These are phyloP conservation scores for Ophiostoma triangulosporum DNA, from an alignment of 2,329 filamentous ascomycete species.

Conservation along the genomic window DNA sequence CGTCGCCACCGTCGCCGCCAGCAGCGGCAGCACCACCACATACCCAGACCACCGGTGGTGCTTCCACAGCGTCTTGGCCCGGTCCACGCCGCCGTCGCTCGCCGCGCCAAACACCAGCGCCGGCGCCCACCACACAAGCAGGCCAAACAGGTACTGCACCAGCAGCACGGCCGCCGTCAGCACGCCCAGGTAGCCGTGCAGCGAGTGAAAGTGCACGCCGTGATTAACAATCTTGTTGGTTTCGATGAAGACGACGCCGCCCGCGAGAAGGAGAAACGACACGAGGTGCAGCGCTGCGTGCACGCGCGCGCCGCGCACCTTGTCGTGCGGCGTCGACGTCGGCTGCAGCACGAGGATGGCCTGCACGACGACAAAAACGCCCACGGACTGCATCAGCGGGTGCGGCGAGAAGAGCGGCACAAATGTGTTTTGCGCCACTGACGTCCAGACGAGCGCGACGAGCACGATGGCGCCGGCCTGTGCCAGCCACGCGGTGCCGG, in stretches of 20 bases:
- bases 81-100: constrained; percentile 61
- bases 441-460: constrained; percentile 61
- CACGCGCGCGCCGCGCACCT: constrained; percentile 41
- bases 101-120: constrained; percentile 51
- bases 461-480: constrained; percentile 70
- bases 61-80: constrained; percentile 76
- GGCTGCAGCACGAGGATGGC: constrained; percentile 78
- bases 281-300: constrained; percentile 61
- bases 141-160: constrained; percentile 63
- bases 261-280: constrained; percentile 45
- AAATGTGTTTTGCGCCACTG: constrained; percentile 49
- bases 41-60: constrained; percentile 78
- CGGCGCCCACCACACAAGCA: constrained; percentile 70
- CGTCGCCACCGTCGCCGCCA: constrained; percentile 60
- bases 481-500: constrained; percentile 68
- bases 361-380: constrained; percentile 62
- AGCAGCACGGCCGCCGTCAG: constrained; percentile 56
- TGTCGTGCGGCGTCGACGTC: constrained; percentile 64
- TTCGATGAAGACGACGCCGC: constrained; percentile 59
- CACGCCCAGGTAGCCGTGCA: constrained; percentile 74
- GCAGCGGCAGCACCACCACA: constrained; percentile 39
- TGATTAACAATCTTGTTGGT: constrained; percentile 65
- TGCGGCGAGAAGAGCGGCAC: constrained; percentile 80
- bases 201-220: constrained; percentile 62
- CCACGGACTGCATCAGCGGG: constrained; percentile 57